Evolutionary conservation across 768 basidiomycete genomes (phyloP), one percentile per base, ranked within the genome.

Genomic region (Trametes meyenii): DNA sequence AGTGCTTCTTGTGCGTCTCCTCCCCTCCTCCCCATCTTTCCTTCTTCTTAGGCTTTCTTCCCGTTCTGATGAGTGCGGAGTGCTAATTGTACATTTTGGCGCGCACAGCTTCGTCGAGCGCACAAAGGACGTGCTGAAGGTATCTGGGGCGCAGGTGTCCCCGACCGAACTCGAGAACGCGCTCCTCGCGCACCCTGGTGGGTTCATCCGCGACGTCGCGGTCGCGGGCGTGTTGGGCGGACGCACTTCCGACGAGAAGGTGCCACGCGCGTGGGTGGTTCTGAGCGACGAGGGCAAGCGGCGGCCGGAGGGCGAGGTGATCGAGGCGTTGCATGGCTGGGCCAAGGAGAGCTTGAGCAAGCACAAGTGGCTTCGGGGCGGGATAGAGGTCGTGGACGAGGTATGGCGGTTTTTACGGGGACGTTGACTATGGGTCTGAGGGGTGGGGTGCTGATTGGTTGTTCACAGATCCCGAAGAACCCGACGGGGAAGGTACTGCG

Each of bases 191-290:
- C 84, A 92, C 40, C 88, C 90, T 0, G 79, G 79, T 6, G 75
- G 75, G n/a, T 78, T 91, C 49, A 81, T 92, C 60, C 73, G 70
- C 10, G 92, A 93, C 63, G 88, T 78, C 14, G 79, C 81, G 1
- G 91, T 93, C n/a, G 89, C 87, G 0, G 91, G 91, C 17, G 88
- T 94, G 2, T 81, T 78, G 21, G 89, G 89, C 29, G 88, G 85
- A 0, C 85, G 87, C 3, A 86, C 86, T 0, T 77, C 78, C 0
- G 89, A 91, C 67, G 91, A 92, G 74, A 85, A 85, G 66, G 79
- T 88, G 1, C 90, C 91, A 0, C 83, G 86, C 1, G 92, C 92
- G 1, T 93, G 91, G 91, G 68, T 93, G 42, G 88, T 92, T 0
- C 73, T 92, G 6, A 88, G 85, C 58, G 63, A 74, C 0, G 68